These are phyloP conservation scores for Paraphoma chrysanthemicola DNA, from an alignment of 2,329 filamentous ascomycete genomes.

Conservation along the genomic window DNA sequence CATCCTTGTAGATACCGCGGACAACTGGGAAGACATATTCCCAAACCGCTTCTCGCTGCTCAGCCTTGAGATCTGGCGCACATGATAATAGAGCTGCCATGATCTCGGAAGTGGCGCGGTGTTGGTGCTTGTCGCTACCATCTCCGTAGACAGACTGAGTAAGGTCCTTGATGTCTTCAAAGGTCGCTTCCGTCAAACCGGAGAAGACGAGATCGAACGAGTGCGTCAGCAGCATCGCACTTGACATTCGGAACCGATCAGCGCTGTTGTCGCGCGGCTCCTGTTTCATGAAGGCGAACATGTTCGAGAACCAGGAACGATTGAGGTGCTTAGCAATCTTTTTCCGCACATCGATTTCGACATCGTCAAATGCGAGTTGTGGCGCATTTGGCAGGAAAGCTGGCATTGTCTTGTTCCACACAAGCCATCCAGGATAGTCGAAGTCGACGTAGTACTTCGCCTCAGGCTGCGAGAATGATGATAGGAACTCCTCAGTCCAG, in stretches of 20 bases:
- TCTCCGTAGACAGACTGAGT: conserved; percentile 82
- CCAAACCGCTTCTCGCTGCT: conserved; percentile 81
- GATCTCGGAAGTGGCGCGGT: conserved; percentile 94
- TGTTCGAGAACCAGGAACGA: conserved; percentile 83
- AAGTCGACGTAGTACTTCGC: conserved; percentile 90
- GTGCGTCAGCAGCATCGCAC: conserved; percentile 85
- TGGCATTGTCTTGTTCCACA: conserved; percentile 88
- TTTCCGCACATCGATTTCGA: conserved; percentile 75
- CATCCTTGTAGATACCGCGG: conserved; percentile 85
- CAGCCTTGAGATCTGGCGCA: conserved; percentile 76
- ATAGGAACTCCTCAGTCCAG: conserved; percentile 81
- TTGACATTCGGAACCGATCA: conserved; percentile 89
- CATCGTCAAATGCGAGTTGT: conserved; percentile 78
- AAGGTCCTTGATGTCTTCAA: conserved; percentile 87
- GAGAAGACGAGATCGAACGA: conserved; percentile 89
- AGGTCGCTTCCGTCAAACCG: conserved; percentile 76
- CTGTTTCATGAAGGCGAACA: conserved; percentile 94
- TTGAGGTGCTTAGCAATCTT: conserved; percentile 84
- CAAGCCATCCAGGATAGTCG: conserved; percentile 94
- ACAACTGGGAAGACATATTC: conserved; percentile 89
- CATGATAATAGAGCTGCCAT: conserved; percentile 83
- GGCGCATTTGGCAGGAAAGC: conserved; percentile 76
- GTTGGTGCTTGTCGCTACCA: conserved; percentile 96
- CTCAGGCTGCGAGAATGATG: conserved; percentile 76
- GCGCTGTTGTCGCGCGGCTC: conserved; percentile 83